Conservation (phyloP, 441 rosid genomes). For the Brassica hybrid region DNA sequence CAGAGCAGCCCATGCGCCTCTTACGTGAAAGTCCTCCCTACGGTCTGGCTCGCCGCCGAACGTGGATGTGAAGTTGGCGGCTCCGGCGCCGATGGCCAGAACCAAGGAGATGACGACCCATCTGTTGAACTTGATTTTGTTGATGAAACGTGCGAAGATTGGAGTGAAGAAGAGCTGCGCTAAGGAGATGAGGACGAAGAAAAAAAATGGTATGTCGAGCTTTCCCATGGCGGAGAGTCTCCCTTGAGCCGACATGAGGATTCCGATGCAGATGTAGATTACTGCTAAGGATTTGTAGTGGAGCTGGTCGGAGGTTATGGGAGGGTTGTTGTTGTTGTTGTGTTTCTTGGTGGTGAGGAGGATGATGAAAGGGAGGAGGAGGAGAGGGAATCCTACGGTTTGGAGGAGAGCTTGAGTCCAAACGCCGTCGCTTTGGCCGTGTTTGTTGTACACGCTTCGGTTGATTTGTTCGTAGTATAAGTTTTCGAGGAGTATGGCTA, state of each 20-base stretch:
- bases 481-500: constrained; percentile 39
- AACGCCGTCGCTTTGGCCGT: constrained; percentile 38
- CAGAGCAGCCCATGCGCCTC: constrained; percentile 36
- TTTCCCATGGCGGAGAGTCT: constrained; percentile 47
- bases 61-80: constrained; percentile 15
- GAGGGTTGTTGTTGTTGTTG: constrained; percentile 19
- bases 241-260: constrained; percentile 41
- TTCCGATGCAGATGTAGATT: constrained; percentile 42
- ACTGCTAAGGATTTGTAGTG: constrained; percentile 32
- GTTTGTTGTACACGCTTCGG: constrained; percentile 26
- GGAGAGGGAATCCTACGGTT: constrained; percentile 49
- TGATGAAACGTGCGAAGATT: constrained; percentile 38
- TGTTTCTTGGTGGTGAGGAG: constrained; percentile 27
- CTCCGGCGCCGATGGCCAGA: constrained; percentile 41
- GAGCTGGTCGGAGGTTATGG: constrained; percentile 12
- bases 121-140: constrained; percentile 43
- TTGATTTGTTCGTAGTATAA: constrained; percentile 37
- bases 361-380: constrained; percentile 43
- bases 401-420: constrained; percentile 47
- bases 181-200: constrained; percentile 41
- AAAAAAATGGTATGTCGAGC: constrained; percentile 40
- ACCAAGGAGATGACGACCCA: constrained; percentile 43
- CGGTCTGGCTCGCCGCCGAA: constrained; percentile 39
- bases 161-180: constrained; percentile 50
- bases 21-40: not conserved